Conservation (phyloP, 192 early-diverging fungal genomes). For the Backusella tarrabulga region DNA sequence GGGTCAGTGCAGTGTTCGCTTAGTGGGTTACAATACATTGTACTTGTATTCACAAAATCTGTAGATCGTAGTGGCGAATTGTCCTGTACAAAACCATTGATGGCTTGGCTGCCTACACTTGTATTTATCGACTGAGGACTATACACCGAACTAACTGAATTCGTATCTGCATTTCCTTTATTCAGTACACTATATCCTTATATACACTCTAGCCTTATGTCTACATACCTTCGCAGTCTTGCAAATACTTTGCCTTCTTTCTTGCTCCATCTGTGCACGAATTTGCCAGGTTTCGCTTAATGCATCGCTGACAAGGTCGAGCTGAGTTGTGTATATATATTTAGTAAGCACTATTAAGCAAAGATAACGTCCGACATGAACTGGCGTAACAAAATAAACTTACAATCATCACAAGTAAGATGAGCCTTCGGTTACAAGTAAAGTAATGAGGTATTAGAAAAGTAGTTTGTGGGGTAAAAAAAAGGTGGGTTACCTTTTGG, state of each 20-base stretch:
- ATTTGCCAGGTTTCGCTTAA: constrained; percentile 71
- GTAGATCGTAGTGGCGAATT: neutral
- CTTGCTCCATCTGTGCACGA: constrained; percentile 85
- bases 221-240: constrained; percentile 58
- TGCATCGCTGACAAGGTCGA: constrained; percentile 87
- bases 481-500: constrained; percentile 46
- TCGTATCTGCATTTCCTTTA: neutral
- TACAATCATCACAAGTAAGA: constrained; percentile 73
- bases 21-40: neutral
- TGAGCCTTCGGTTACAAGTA: constrained; percentile 42
- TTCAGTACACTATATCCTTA: neutral
- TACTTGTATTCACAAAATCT: constrained; percentile 5
- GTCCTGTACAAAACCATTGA: neutral
- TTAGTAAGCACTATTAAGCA: neutral
- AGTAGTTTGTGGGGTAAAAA: neutral
- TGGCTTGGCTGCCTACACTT: neutral
- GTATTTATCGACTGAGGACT: neutral
- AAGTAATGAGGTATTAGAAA: neutral
- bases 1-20: neutral
- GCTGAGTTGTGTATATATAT: constrained; percentile 32
- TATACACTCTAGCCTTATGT: neutral
- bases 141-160: neutral
- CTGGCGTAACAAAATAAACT: constrained; percentile 14
- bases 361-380: neutral
- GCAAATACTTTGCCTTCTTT: constrained; percentile 93